These are phyloP conservation scores for Phaffomyces thermotolerans DNA, from an alignment of 805 yeast genomes.

Conservation along the genomic window DNA sequence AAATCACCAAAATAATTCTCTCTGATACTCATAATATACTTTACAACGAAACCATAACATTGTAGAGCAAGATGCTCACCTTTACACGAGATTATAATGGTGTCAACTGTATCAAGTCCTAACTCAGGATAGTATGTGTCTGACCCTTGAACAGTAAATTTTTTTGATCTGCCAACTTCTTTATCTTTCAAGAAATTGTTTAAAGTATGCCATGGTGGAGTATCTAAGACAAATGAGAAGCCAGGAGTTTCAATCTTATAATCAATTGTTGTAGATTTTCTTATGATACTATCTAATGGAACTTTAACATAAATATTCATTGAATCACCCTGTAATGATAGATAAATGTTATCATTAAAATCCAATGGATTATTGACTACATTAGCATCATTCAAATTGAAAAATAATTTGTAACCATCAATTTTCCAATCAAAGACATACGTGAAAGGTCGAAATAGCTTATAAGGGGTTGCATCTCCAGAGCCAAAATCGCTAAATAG, in stretches of 20 bases:
- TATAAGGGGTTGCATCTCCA: conserved; percentile 67
- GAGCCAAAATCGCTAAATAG: conserved; percentile 67
- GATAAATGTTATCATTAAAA: conserved; percentile 67
- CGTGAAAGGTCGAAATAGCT: conserved; percentile 63
- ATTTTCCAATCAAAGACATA: conserved; percentile 59
- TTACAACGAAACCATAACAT: conserved; percentile 72
- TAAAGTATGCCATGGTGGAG: conserved; percentile 91
- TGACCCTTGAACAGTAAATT: conserved; percentile 56
- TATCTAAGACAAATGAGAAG: conserved; percentile 55
- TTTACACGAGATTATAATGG: conserved; percentile 53
- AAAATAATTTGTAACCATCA: conserved; percentile 47
- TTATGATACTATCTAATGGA: conserved; percentile 52
- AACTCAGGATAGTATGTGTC: conserved; percentile 53
- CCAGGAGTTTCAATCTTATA: conserved; percentile 48
- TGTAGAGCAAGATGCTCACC: conserved; percentile 64
- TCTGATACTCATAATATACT: conserved; percentile 65
- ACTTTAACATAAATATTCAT: conserved; percentile 41
- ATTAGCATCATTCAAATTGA: conserved; percentile 83
- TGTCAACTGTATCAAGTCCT: conserved; percentile 64
- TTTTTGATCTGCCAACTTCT: conserved; percentile 59
- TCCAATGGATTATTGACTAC: conserved; percentile 87
- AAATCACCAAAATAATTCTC: conserved; percentile 90
- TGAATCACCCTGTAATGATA: conserved; percentile 63
- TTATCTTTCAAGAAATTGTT: conserved; percentile 58
- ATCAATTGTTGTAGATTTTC: conserved; percentile 43